Percentiles rank a stretch among this genome's conserved stretches.
phyloP scores from a whole-genome alignment of 2,329 filamentous ascomycete species.

The Thielaviopsis populi region DNA sequence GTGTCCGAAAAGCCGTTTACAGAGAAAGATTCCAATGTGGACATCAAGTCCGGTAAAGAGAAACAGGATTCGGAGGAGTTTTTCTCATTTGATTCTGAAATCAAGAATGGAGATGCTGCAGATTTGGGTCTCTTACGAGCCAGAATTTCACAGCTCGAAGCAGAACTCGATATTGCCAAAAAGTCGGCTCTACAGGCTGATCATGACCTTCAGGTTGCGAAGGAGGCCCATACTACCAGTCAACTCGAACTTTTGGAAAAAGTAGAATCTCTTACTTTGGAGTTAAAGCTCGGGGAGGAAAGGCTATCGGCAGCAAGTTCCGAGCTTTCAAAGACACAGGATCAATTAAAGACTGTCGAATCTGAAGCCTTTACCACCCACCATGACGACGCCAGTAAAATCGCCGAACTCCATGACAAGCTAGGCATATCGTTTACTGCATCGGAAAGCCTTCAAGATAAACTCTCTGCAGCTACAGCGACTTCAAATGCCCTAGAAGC shows the following conservation, averaged over 20 bases:
- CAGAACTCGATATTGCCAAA: constrained; percentile 54
- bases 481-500: constrained; percentile 23
- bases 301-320: background rate
- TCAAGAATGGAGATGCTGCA: constrained; percentile 56
- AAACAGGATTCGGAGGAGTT: constrained; percentile 41
- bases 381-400: constrained; percentile 22
- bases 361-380: constrained; percentile 21
- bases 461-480: constrained; percentile 28
- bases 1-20: background rate
- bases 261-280: constrained; percentile 31
- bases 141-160: constrained; percentile 52
- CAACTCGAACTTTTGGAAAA: constrained; percentile 24
- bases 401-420: constrained; percentile 26
- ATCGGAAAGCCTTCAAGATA: constrained; percentile 27
- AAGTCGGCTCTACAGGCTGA: constrained; percentile 55
- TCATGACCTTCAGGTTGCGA: constrained; percentile 51
- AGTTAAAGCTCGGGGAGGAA: constrained; percentile 26
- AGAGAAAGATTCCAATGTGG: constrained; percentile 15
- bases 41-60: constrained; percentile 26
- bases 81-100: constrained; percentile 83
- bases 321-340: constrained; percentile 18
- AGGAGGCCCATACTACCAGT: constrained; percentile 41
- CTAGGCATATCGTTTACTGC: constrained; percentile 24
- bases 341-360: constrained; percentile 14
- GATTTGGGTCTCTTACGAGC: constrained; percentile 56